Base-by-base conservation (phyloP, 306 rosid species). In the Dryas alaskensis region DNA sequence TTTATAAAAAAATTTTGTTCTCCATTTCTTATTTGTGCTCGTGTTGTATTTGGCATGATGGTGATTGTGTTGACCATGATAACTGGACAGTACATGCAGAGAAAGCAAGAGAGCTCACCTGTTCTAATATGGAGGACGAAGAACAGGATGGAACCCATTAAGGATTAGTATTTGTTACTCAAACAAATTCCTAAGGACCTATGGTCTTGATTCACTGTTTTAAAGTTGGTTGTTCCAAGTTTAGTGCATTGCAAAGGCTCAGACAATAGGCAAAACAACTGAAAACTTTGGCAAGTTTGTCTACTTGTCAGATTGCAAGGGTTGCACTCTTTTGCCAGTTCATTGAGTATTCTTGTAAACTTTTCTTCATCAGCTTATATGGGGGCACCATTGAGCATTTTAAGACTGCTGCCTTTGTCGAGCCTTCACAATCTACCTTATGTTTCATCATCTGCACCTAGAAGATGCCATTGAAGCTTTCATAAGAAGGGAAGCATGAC, bases 61-160 rank as follows among this genome's bases (percentile, higher is more conserved):
- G 44, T 73, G 10, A 12, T 73, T 27, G 73, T 73, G 27, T 37
- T 86, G 61, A 8, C 25, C 43, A 73, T 63, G 9, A 86, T 81
- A 48, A 83, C 22, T 83, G 87, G 90, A 9, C 7, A 14, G 49
- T 4, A 27, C 82, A 83, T 55, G 82, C 82, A 13, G 42, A 76
- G 22, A 70, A 77, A 60, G 84, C 81, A 10, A 43, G 5, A 31
- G 42, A 54, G 46, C 73, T 79, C 7, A 69, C 60, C 1, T 37
- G 46, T 16, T 4, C 5, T 8, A 6, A 43, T 55, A 37, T 14
- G 7, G 46, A 7, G 13, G 42, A 31, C 1, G 16, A 16, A 5
- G 19, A 19, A 19, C 19, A 61, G 22, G 66, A 40, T 7, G 50
- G 19, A 19, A 19, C 19, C 19, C 19, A 19, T 19, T 19, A 17